Percentiles rank a stretch among this genome's conserved stretches.
These are phyloP conservation scores for Lolium perenne DNA, from an alignment of 176 grass and related monocot genomes.

Conservation along the genomic window DNA sequence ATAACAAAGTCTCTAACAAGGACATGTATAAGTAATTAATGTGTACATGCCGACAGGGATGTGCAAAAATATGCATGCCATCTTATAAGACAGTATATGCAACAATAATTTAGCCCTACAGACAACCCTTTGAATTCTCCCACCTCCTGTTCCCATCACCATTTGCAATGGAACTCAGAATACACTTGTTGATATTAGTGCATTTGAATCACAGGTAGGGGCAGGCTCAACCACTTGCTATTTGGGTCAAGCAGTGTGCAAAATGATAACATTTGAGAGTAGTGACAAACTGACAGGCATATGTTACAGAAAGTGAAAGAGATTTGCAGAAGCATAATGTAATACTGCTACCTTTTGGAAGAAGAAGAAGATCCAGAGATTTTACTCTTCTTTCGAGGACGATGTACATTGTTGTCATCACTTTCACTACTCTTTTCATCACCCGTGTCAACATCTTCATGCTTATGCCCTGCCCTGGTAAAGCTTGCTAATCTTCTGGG, in stretches of 20 bases:
- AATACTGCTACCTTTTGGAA: conserved; percentile 36
- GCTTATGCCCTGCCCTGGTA: conserved; percentile 39
- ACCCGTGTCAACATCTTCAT: conserved; percentile 5
- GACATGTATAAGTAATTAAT: conserved; percentile 9
- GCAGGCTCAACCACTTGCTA: not conserved
- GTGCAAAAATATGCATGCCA: not conserved
- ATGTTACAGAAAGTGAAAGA: conserved; percentile 21
- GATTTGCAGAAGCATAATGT: conserved; percentile 4
- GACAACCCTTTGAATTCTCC: not conserved
- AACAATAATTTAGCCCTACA: not conserved
- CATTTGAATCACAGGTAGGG: not conserved
- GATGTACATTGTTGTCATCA: conserved; percentile 7
- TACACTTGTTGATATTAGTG: not conserved
- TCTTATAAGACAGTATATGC: not conserved
- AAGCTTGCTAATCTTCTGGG: conserved; percentile 49
- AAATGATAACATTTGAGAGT: conserved; percentile 16
- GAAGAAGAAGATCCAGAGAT: not conserved
- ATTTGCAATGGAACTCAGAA: not conserved
- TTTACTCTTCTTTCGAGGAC: conserved; percentile 22
- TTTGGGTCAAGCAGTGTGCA: not conserved
- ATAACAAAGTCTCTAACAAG: conserved; percentile 9
- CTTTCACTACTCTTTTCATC: conserved; percentile 4
- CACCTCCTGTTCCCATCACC: not conserved
- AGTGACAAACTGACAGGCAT: not conserved
- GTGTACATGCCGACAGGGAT: conserved; percentile 15